Conservation (phyloP, 2,329 filamentous ascomycete genomes). For the Chaetomium olivaceum region DNA sequence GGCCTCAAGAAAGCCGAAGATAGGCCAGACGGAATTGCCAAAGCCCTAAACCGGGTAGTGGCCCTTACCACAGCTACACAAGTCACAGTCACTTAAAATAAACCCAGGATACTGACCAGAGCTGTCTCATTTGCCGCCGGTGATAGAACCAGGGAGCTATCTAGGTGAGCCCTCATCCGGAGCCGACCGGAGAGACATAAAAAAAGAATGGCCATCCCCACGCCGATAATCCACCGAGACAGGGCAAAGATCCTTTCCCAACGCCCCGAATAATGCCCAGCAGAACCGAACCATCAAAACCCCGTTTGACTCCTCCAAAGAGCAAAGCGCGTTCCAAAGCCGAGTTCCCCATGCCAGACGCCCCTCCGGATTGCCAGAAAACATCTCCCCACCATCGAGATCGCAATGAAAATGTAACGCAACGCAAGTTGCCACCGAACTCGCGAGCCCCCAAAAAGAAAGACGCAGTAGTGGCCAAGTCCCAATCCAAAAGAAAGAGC, state of each 20-base stretch:
- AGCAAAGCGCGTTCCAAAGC: constrained; percentile 2
- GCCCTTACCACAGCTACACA: not conserved
- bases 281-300: not conserved
- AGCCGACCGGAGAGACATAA: not conserved
- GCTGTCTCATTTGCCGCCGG: constrained; percentile 9
- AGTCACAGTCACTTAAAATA: not conserved
- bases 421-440: not conserved
- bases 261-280: not conserved
- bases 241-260: not conserved
- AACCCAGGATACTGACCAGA: not conserved
- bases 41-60: not conserved
- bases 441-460: not conserved
- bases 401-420: not conserved
- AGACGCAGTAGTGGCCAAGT: not conserved
- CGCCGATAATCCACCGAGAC: constrained; percentile 8
- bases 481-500: not conserved
- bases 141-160: not conserved
- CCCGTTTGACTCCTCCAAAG: constrained; percentile 15
- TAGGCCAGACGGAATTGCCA: not conserved
- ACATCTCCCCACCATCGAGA: not conserved
- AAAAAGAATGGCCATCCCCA: not conserved
- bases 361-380: not conserved
- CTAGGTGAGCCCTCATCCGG: not conserved
- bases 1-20: not conserved
- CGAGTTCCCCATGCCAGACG: not conserved